Conservation (phyloP, 2,329 filamentous ascomycete genomes). For the Blastomyces silverae region DNA sequence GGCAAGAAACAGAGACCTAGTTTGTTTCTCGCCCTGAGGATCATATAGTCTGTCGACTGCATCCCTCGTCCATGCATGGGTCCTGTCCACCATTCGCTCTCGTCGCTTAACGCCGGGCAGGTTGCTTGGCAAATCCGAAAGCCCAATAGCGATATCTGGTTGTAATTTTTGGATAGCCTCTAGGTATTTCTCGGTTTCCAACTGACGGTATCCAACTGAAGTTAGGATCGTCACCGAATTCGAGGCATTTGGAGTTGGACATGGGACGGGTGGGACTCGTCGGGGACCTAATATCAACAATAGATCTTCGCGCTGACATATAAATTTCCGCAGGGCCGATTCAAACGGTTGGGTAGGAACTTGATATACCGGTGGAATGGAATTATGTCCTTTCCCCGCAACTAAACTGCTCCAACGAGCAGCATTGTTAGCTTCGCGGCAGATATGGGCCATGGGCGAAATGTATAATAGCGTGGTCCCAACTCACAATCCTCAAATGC, state of each 20-base stretch:
- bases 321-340: slow-evolving; percentile 67
- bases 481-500: slow-evolving; percentile 86
- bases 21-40: slow-evolving; percentile 27
- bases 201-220: slow-evolving; percentile 71
- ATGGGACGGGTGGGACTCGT: slow-evolving; percentile 65
- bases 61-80: slow-evolving; percentile 70
- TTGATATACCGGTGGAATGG: slow-evolving; percentile 49
- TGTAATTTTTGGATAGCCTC: slow-evolving; percentile 57
- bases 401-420: slow-evolving; percentile 46
- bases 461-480: not conserved
- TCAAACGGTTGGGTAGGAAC: slow-evolving; percentile 39
- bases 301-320: slow-evolving; percentile 59
- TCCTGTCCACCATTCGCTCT: slow-evolving; percentile 77
- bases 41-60: slow-evolving; percentile 49
- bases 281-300: slow-evolving; percentile 70
- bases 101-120: slow-evolving; percentile 63
- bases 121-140: slow-evolving; percentile 62
- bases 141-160: slow-evolving; percentile 72
- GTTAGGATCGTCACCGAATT: slow-evolving; percentile 71
- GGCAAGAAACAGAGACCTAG: slow-evolving; percentile 53
- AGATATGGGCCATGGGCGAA: slow-evolving; percentile 15
- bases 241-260: slow-evolving; percentile 62
- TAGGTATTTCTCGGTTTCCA: slow-evolving; percentile 64
- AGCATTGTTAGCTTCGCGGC: slow-evolving; percentile 27
- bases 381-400: slow-evolving; percentile 51